Conservation (phyloP, 257 asterid species). For the Solanum neorickii region DNA sequence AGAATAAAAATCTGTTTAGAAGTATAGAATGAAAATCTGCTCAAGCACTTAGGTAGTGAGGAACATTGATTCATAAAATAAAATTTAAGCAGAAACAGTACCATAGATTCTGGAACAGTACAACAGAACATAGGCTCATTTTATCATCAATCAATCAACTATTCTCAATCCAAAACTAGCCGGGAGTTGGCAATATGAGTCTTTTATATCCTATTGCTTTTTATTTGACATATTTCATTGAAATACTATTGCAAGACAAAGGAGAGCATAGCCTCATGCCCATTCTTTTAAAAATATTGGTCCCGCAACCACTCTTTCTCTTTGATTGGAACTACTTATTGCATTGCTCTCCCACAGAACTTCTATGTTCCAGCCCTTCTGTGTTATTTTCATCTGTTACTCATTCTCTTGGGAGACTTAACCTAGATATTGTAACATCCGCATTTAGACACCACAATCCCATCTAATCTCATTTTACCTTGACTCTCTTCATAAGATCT, state of each 20-base stretch:
- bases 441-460: background rate
- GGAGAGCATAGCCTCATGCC: background rate
- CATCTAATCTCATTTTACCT: background rate
- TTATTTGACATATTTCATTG: background rate
- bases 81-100: background rate
- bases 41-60: background rate
- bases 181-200: background rate
- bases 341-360: background rate
- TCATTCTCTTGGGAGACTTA: background rate
- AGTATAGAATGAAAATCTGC: background rate
- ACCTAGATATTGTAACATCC: background rate
- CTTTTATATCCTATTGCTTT: background rate
- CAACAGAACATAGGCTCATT: background rate
- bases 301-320: background rate
- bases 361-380: background rate
- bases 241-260: background rate
- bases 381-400: background rate
- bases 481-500: background rate
- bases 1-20: background rate
- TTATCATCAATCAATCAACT: background rate
- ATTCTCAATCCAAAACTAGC: background rate
- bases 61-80: background rate
- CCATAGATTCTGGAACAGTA: background rate
- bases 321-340: background rate
- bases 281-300: background rate